phyloP scores from a whole-genome alignment of 2,329 filamentous ascomycete species.

The Botrytis deweyae region DNA sequence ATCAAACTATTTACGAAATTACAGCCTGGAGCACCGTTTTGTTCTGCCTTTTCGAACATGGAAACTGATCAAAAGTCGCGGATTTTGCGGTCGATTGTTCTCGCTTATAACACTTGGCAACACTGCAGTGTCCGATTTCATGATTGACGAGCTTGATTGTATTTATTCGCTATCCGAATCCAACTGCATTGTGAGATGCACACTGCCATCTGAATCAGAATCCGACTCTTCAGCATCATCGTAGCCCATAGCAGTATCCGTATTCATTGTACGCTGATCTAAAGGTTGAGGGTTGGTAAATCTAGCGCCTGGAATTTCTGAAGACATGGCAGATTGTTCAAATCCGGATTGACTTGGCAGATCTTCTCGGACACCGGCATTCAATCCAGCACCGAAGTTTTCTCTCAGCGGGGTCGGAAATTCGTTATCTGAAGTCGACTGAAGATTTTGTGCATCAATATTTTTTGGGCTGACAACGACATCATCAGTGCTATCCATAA shows the following conservation, averaged over 20 bases:
- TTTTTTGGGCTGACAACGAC: background rate
- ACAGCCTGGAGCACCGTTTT: background rate
- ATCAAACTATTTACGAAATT: background rate
- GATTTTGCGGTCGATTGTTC: background rate
- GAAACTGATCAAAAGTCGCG: background rate
- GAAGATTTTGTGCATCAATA: background rate
- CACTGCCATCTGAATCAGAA: constrained; percentile 18
- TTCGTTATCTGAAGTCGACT: background rate
- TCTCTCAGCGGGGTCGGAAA: no score
- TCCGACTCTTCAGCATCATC: constrained; percentile 7
- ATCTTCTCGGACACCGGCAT: no score
- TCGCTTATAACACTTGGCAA: background rate
- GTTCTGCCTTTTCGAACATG: background rate
- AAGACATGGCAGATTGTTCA: background rate
- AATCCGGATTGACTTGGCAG: background rate
- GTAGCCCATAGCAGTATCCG: constrained; percentile 10
- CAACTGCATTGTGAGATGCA: constrained; percentile 21
- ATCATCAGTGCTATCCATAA: constrained; percentile 10
- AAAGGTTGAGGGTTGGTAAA: background rate
- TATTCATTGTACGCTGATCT: background rate
- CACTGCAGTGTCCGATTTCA: background rate
- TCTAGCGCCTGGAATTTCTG: background rate
- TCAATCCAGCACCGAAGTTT: background rate
- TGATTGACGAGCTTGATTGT: background rate
- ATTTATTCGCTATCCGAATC: constrained; percentile 14